These are phyloP conservation scores for Crotalaria pallida DNA, from an alignment of 306 rosid species.

Conservation along the genomic window DNA sequence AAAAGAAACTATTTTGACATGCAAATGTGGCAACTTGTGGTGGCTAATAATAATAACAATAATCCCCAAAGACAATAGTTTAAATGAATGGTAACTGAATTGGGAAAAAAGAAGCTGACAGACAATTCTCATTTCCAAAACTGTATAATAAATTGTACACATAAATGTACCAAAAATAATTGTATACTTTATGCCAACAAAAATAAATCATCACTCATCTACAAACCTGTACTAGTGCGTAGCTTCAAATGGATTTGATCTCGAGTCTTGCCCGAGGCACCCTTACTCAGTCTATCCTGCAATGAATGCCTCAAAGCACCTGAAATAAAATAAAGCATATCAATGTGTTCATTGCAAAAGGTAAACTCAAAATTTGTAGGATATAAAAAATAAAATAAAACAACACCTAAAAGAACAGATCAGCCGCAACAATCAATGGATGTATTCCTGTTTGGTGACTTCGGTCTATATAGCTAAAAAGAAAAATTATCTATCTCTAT, in stretches of 20 bases:
- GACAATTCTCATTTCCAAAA: background rate
- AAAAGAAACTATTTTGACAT: background rate
- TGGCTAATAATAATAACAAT: background rate
- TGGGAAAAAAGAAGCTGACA: background rate
- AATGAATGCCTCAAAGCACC: constrained; percentile 92
- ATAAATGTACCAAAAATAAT: no score
- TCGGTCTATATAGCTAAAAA: no score
- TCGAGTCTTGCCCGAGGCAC: constrained; percentile 61
- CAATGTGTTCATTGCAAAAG: background rate
- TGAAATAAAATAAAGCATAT: constrained; percentile 29
- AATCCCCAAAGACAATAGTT: background rate
- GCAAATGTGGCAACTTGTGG: background rate
- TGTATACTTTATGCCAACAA: background rate
- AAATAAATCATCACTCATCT: constrained; percentile 13
- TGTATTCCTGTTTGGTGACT: no score
- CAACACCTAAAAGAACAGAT: background rate
- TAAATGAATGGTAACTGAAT: background rate
- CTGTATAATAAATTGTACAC: background rate
- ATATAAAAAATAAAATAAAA: no score
- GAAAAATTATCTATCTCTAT: no score
- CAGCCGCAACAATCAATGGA: background rate
- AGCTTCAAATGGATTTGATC: constrained; percentile 90
- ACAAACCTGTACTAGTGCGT: constrained; percentile 89
- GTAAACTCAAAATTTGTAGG: background rate
- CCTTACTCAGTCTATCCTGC: constrained; percentile 86